Base-by-base conservation (phyloP, 2,329 filamentous ascomycete species). In the Xylariales sp. region DNA sequence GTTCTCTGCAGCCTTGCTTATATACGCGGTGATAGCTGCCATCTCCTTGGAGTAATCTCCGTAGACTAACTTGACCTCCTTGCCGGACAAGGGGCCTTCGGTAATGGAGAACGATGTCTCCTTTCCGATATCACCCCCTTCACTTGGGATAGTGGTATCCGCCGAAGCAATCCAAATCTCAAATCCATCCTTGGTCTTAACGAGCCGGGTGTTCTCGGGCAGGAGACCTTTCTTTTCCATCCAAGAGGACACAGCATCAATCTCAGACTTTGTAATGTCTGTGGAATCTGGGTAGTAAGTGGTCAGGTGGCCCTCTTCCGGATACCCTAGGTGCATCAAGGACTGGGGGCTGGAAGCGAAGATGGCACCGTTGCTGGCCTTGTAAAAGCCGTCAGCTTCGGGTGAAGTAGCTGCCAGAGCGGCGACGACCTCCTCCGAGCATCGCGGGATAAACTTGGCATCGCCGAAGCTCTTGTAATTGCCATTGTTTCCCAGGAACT, bases 401-500 rank as follows among this genome's bases (percentile, higher is more conserved):
- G 76, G 63, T 0, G 72, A 72, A 13, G 75, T 71, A 13, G 71
- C 69, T 30, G 83, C 81, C 23, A 91, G 68, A 43, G 81, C 74
- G 35, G 77, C 72, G 42, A 90, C 74, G 5, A 72, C 74, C 41
- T 76, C 74, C 48, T 81, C 74, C 6, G 73, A 69, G 53, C 85
- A 78, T 49, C 85, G 74, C 3, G 87, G 87, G 40, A 93, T 75
- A 56, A 93, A 90, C 58, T 93, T 93, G 52, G 83, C 78, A 61
- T 93, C 86, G 29, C 88, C 88, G 53, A 90, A 91, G 50, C 84
- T 85, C 67, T 91, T 91, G 67, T 91, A 93, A 62, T 93, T 93
- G 46, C 88, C 85, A 44, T 73, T 74, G 56, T 91, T 93, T 30
- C 85, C 85, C 3, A 93, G 69, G 60, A 93, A 89, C 61, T 88